Evolutionary conservation across 2,329 filamentous ascomycete species (phyloP), one percentile per base, ranked within the genome.

Genomic region (Diaporthe helianthi): DNA sequence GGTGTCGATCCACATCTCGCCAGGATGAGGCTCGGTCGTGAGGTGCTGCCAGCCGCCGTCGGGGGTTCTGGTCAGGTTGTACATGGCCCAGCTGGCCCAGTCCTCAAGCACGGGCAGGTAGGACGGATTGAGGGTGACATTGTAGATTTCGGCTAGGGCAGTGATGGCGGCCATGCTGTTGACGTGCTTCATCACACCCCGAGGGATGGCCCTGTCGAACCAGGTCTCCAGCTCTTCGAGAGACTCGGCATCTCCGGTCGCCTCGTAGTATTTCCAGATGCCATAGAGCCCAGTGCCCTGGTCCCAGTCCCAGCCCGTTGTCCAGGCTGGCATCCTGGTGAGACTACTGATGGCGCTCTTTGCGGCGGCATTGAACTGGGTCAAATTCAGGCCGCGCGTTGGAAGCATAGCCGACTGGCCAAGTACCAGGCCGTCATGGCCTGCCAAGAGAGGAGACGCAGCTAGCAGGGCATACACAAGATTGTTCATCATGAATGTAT

Each of bases 11-110:
- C 54, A 58, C 54, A 58, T 41, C 15, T 58, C 54, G 2, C 36
- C 36, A 24, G 5, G 4, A 38, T 58, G 33, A 5, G 33, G 22
- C 1, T 44, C 33, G 36, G 54, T 58, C 22, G 54, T 44, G 54
- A 58, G 54, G 33, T 58, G 54, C 53, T 58, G 53, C 33, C 54
- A 58, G 54, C 53, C 53, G n/a, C 53, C 53, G 13, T 55, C 53
- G 7, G 33, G n/a, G n/a, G 53, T 58, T 10, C 36, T 58, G 15
- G 54, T 58, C 36, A 41, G 54, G 4, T 58, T 58, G 9, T 41
- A 58, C 54, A 58, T 58, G 13, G 54, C 54, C 54, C 54, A 58
- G 6, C 4, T 7, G 5, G 33, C 33, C 54, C 54, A 58, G 54
- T 58, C 36, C 36, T 58, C 54, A 15, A 58, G 26, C 15, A 44